Evolutionary conservation across 2,329 filamentous ascomycete species (phyloP), one percentile per base, ranked within the genome.

Genomic region (Chrysoporthe cubensis): DNA sequence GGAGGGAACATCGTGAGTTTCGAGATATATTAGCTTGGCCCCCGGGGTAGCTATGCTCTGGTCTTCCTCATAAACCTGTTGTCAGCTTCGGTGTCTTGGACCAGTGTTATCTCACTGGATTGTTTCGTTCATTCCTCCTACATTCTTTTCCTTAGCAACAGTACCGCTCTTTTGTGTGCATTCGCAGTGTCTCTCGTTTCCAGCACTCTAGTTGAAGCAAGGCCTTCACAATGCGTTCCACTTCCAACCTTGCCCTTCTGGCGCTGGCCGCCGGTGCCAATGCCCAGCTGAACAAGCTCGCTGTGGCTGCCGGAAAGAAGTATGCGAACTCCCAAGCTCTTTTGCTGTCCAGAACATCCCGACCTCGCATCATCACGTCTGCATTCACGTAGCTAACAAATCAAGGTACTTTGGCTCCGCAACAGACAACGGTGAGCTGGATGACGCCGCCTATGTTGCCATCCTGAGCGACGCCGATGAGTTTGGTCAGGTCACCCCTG

Each of bases 401-500:
- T 14, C 32, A 37, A 62, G 60, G 70, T 91, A 90, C 79, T 91
- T 90, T 65, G 89, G 89, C 65, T 86, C 87, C 1, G 88, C 89
- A 1, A 87, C 88, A 54, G 87, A 91, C 75, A 89, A 90, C 67
- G 75, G 76, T 2, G 83, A 86, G 70, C 75, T 87, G 46, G 80
- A 78, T 57, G 86, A 91, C 76, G 74, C 77, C 14, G 73, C 81
- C 40, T 92, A 91, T 76, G 78, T 83, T 21, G 75, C 78, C 26
- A 85, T 90, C 69, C 79, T 89, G 54, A 82, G 81, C 70, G 79
- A 89, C 75, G 78, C 74, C 8, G 78, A 80, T 59, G 87, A 90
- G 73, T 91, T 91, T 72, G 89, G 89, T 43, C 84, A 88, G 75
- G 81, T 90, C 37, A 90, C 88, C 0, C 87, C 88, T 0, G 86